Percentiles rank a stretch among this genome's conserved stretches.
These are phyloP conservation scores for Melaleuca alternifolia DNA, from an alignment of 345 rosid species.

Conservation along the genomic window DNA sequence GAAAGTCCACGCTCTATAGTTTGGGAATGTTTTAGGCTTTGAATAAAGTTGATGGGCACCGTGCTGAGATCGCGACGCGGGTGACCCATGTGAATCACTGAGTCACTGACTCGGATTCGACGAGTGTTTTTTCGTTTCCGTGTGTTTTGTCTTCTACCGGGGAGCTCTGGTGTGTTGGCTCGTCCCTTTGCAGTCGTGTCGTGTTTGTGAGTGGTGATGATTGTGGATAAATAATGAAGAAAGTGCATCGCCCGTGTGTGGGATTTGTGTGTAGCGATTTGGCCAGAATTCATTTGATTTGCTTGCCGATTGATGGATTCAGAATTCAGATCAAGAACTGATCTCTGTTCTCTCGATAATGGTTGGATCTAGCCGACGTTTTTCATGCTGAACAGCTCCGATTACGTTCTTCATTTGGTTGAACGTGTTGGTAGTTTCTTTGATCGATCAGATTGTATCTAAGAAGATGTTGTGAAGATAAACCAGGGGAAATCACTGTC, in stretches of 20 bases:
- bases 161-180: neutral
- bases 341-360: neutral
- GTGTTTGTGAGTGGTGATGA: neutral
- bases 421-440: neutral
- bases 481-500: neutral
- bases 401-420: neutral
- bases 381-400: neutral
- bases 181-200: neutral
- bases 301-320: neutral
- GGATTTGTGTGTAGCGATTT: neutral
- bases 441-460: neutral
- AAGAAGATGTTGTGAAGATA: neutral
- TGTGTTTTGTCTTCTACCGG: neutral
- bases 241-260: neutral
- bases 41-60: slow-evolving; percentile 3
- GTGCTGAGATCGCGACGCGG: neutral
- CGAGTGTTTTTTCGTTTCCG: neutral
- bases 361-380: neutral
- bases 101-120: slow-evolving; percentile 1
- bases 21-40: neutral
- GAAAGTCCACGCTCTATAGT: slow-evolving; percentile 7
- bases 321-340: neutral
- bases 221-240: neutral
- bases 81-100: neutral
- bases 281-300: neutral